Conservation (phyloP, 306 rosid genomes). For the Pachyrhizus erosus region DNA sequence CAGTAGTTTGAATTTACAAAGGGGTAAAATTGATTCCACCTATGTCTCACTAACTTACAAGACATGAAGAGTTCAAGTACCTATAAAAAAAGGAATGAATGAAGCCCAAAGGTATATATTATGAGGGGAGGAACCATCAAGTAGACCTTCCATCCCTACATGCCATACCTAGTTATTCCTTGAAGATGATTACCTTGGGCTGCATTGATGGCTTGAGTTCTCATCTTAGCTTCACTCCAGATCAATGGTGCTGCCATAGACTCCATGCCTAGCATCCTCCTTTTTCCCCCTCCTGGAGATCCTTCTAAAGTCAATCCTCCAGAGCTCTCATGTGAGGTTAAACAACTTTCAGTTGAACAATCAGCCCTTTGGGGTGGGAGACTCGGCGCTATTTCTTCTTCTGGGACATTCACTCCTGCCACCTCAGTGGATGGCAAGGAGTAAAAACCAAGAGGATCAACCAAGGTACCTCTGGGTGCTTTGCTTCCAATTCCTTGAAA, state of each 20-base stretch:
- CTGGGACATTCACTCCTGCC: constrained; percentile 56
- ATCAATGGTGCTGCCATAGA: constrained; percentile 67
- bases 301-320: constrained; percentile 83
- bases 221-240: constrained; percentile 81
- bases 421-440: constrained; percentile 61
- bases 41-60: constrained; percentile 49
- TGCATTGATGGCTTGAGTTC: constrained; percentile 71
- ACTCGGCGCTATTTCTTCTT: constrained; percentile 63
- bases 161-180: constrained; percentile 69
- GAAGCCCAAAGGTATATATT: constrained; percentile 36
- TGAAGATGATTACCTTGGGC: constrained; percentile 66
- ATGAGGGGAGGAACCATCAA: constrained; percentile 43
- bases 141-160: constrained; percentile 54
- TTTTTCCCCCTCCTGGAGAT: constrained; percentile 67
- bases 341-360: constrained; percentile 96
- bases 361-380: constrained; percentile 76
- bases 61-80: constrained; percentile 46
- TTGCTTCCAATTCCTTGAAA: constrained; percentile 66
- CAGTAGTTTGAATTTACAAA: constrained; percentile 61
- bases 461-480: constrained; percentile 59
- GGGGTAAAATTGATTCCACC: constrained; percentile 49
- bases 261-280: constrained; percentile 66
- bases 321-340: constrained; percentile 87
- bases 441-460: constrained; percentile 81
- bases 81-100: constrained; percentile 41